A percentile compares a stretch with the other conserved stretches of the same genome.
These are phyloP conservation scores for Ceratocystis destructans DNA, from an alignment of 2,329 filamentous ascomycete genomes.

Conservation along the genomic window DNA sequence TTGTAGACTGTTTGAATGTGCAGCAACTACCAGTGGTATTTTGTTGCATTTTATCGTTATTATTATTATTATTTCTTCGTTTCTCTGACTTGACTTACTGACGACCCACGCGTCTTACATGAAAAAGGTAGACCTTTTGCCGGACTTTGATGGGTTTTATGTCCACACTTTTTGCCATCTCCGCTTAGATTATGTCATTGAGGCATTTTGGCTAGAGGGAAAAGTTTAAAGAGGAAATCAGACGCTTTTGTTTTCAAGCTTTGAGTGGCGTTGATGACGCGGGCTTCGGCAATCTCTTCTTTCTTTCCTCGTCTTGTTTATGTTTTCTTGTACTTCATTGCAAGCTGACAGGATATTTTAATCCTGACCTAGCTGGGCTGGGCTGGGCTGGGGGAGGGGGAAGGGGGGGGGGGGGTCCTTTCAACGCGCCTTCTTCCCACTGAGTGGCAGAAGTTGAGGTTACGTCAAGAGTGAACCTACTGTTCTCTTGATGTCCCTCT, in stretches of 20 bases:
- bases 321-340: neutral
- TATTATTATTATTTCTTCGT: too few relatives aligned
- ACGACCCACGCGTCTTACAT: neutral
- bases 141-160: neutral
- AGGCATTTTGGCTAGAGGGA: neutral
- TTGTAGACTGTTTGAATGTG: too few relatives aligned
- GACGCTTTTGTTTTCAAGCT: neutral
- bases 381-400: neutral
- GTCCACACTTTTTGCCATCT: neutral
- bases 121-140: neutral
- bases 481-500: neutral
- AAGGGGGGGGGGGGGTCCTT: too few relatives aligned
- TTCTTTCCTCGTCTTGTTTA: neutral
- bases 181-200: neutral
- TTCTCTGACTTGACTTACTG: neutral
- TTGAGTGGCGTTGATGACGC: neutral
- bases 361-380: neutral
- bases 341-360: neutral
- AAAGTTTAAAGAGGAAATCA: neutral
- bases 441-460: neutral
- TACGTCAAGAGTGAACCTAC: neutral
- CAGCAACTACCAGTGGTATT: too few relatives aligned
- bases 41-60: too few relatives aligned
- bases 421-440: too few relatives aligned
- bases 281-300: neutral